Base-by-base conservation (phyloP, 75 land plant genomes). In the Picea sitchensis region DNA sequence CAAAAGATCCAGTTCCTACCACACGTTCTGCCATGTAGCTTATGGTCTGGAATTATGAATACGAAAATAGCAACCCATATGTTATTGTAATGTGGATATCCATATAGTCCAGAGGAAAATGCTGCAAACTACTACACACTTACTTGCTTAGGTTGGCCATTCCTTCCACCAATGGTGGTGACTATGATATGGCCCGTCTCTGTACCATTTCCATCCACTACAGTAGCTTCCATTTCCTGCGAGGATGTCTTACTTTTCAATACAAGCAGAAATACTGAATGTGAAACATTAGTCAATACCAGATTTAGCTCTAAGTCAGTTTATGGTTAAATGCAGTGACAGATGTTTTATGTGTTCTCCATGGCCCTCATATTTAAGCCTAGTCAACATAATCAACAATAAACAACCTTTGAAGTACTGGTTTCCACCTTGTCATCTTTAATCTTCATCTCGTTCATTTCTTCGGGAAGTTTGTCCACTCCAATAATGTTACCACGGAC, bases 11-110 rank as follows among this genome's bases (percentile, higher is more conserved):
- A 68, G 91, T 91, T 14, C 98, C 98, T n/a, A 94, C 93, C 76
- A 94, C 97, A 82, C 94, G 96, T 83, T 96, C 98, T 51, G 95
- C 96, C 86, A 93, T 88, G 83, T 94, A 94, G 74, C 96, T 94
- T 34, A 94, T 94, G 7, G 96, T 94, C 96, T 94, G 91, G 31
- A 56, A 57, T 75, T 75, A 74, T 30, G 38, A 68, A 17, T 8
- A 38, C 8, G 1, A 14, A 69, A 41, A 36, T 69, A 20, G 15
- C 8, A 68, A 67, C 44, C 15, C 44, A 69, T 21, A 71, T 8
- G n/a, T 41, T 44, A 71, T 3, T 71, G 75, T 76, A 58, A 76
- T 32, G 18, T 58, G 36, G 9, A 12, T 64, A 76, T 65, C 14
- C 58, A 76, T 54, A 76, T 34, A 65, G 61, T 20, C 34, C 17